These are phyloP conservation scores for Apocynum venetum DNA, from an alignment of 257 asterid genomes.

Conservation along the genomic window DNA sequence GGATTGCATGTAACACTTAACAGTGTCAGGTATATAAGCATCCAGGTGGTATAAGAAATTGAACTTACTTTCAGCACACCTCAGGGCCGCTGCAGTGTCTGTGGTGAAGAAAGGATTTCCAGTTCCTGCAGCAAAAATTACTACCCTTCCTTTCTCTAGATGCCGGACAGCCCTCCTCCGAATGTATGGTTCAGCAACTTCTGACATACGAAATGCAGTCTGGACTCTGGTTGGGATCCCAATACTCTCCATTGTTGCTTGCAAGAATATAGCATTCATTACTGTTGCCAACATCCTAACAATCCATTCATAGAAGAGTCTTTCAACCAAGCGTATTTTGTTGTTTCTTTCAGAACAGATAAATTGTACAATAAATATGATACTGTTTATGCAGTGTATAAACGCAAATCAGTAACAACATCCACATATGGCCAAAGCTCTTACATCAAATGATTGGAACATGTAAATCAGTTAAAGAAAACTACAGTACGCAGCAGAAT, in stretches of 20 bases:
- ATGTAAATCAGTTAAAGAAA: not conserved
- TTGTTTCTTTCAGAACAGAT: not conserved
- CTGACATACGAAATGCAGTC: constrained; percentile 98
- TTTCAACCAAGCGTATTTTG: not conserved
- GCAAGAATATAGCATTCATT: constrained; percentile 95
- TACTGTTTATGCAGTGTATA: not conserved
- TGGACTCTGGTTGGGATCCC: constrained; percentile 99
- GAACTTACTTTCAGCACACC: constrained; percentile 91
- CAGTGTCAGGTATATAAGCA: constrained; percentile 1
- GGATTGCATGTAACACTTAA: not conserved
- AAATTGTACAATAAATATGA: not conserved
- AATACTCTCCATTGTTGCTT: constrained; percentile 96
- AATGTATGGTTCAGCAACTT: constrained; percentile 96
- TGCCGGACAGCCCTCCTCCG: constrained; percentile 93
- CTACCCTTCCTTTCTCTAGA: constrained; percentile 97
- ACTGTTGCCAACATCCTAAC: constrained; percentile 97
- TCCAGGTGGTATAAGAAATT: not conserved
- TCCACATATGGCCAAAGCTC: not conserved
- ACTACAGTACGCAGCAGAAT: not conserved
- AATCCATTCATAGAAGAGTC: constrained; percentile 10
- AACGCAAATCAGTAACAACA: not conserved
- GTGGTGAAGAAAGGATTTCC: constrained; percentile 99
- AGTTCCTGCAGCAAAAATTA: constrained; percentile 95
- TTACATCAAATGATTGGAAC: not conserved
- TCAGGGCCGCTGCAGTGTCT: constrained; percentile 96